phyloP scores from a whole-genome alignment of 2,329 filamentous ascomycete genomes.

The Beauveria caledonica region DNA sequence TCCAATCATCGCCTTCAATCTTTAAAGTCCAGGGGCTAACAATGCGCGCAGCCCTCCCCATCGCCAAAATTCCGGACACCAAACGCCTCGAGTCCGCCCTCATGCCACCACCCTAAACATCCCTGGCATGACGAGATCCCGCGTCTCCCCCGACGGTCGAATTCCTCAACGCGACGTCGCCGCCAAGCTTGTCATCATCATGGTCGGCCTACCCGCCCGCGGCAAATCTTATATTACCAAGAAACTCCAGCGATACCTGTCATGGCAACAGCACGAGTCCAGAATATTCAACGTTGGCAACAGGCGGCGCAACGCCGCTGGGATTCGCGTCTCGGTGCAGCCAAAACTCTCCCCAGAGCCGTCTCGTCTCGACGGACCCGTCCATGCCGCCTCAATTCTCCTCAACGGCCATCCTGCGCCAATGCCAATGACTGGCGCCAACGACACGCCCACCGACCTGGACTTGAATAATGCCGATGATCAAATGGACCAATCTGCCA shows the following conservation, averaged over 20 bases:
- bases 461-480: constrained; percentile 24
- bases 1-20: not conserved
- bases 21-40: not conserved
- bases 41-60: constrained; percentile 48
- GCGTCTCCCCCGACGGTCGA: constrained; percentile 88
- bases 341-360: constrained; percentile 27
- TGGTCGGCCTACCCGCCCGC: constrained; percentile 91
- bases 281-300: constrained; percentile 97
- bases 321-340: constrained; percentile 34
- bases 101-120: constrained; percentile 96
- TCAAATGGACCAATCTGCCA: constrained; percentile 72
- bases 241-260: constrained; percentile 89
- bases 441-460: constrained; percentile 30
- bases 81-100: constrained; percentile 68
- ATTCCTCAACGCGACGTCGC: constrained; percentile 92
- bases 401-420: constrained; percentile 43
- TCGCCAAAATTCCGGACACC: constrained; percentile 64
- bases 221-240: constrained; percentile 99
- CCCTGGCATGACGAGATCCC: constrained; percentile 89
- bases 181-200: constrained; percentile 93
- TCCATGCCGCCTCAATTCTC: constrained; percentile 48
- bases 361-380: constrained; percentile 35
- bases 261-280: constrained; percentile 95
- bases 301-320: constrained; percentile 71
- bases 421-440: constrained; percentile 20